A percentile compares a stretch with the other conserved stretches of the same genome.
These are phyloP conservation scores for sorghum (Sorghum bicolor) DNA, from an alignment of 176 grass and related monocot genomes.

Conservation along the genomic window Sorghum_bicolor_NCBIv3 NC_012870.2:73466001-73466500, in stretches of 20 bases:
- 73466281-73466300: neutral
- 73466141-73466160: neutral
- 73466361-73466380: neutral
- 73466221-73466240: neutral
- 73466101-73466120: no score
- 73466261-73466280: neutral
- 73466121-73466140: neutral
- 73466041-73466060: no score
- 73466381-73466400: neutral
- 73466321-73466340: neutral
- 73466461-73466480: slow-evolving; percentile 12
- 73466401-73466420: neutral
- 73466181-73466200: slow-evolving; percentile 34
- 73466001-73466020: no score
- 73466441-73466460: neutral
- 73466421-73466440: neutral
- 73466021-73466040: no score
- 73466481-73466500: slow-evolving; percentile 39
- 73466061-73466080: no score
- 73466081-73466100: no score
- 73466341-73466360: neutral
- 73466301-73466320: slow-evolving; percentile 32
- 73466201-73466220: neutral
- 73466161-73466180: neutral
- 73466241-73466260: neutral